Conservation (phyloP, 2,329 filamentous ascomycete species). For the Colletotrichum sp. region DNA sequence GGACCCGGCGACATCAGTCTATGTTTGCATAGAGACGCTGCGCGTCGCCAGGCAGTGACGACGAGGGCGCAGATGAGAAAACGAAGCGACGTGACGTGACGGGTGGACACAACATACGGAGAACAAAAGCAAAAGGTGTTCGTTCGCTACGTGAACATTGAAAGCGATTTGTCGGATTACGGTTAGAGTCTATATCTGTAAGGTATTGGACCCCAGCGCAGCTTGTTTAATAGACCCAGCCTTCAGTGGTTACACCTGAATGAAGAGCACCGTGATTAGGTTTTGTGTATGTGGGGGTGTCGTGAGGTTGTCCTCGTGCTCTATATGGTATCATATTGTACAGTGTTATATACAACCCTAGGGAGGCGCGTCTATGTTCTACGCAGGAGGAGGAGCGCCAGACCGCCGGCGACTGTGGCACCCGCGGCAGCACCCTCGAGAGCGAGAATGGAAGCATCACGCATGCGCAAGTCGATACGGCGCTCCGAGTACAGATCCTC, state of each 20-base stretch:
- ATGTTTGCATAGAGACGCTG: not conserved
- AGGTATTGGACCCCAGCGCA: not conserved
- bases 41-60: not conserved
- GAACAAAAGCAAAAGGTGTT: not conserved
- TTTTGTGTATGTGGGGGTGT: not conserved
- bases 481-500: conserved; percentile 71
- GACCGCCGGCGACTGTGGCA: conserved; percentile 61
- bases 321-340: conserved; percentile 23
- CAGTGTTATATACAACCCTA: conserved; percentile 13
- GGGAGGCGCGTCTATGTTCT: conserved; percentile 31
- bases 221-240: conserved; percentile 20
- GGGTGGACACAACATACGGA: conserved; percentile 3
- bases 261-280: not conserved
- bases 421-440: conserved; percentile 72
- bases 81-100: not conserved
- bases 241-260: not conserved
- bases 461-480: conserved; percentile 67
- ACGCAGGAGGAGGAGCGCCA: conserved; percentile 55
- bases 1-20: not conserved
- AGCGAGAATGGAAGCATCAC: conserved; percentile 72
- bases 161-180: conserved; percentile 4
- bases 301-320: conserved; percentile 4
- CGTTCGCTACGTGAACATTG: conserved; percentile 8
- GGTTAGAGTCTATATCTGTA: conserved; percentile 3
- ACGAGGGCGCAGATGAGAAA: not conserved